Evolutionary conservation across 495 filamentous ascomycete genomes (phyloP).

Genomic region (Xylaria bambusicola): DNA sequence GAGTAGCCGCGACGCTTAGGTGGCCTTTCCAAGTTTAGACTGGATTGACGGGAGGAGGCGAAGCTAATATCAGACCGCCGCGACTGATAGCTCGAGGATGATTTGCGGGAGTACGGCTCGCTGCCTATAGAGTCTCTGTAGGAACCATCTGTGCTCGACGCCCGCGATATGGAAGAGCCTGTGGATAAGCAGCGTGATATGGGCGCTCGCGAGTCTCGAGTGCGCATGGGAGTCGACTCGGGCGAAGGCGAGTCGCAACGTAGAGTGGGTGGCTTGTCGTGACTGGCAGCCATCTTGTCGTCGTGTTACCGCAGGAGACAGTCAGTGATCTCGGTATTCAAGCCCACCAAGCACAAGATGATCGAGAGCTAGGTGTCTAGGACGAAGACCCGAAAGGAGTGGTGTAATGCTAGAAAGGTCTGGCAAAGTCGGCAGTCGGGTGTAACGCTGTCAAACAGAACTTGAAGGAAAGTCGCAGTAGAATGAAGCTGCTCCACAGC

Average conservation of each 20-base stretch:
- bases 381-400: not conserved
- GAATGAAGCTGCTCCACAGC: constrained; percentile 29
- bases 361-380: not conserved
- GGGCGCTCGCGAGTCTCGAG: constrained; percentile 60
- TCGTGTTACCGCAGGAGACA: not conserved
- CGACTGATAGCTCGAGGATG: constrained; percentile 46
- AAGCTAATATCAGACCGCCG: constrained; percentile 40
- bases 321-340: not conserved
- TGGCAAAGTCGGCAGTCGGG: not conserved
- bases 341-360: not conserved
- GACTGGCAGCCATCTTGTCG: constrained; percentile 36
- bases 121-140: constrained; percentile 51
- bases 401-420: constrained; percentile 7
- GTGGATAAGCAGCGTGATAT: constrained; percentile 76
- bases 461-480: constrained; percentile 9
- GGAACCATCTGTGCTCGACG: constrained; percentile 60
- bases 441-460: constrained; percentile 8
- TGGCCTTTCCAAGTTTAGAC: constrained; percentile 43
- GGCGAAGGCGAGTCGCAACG: constrained; percentile 62
- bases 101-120: constrained; percentile 56
- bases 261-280: constrained; percentile 36
- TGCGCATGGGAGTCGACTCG: constrained; percentile 65
- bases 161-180: constrained; percentile 64
- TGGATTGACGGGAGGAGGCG: constrained; percentile 48
- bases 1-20: constrained; percentile 80